Evolutionary conservation across 2,329 filamentous ascomycete species (phyloP), one percentile per base, ranked within the genome.

Genomic region (Sordariomycetes sp.): DNA sequence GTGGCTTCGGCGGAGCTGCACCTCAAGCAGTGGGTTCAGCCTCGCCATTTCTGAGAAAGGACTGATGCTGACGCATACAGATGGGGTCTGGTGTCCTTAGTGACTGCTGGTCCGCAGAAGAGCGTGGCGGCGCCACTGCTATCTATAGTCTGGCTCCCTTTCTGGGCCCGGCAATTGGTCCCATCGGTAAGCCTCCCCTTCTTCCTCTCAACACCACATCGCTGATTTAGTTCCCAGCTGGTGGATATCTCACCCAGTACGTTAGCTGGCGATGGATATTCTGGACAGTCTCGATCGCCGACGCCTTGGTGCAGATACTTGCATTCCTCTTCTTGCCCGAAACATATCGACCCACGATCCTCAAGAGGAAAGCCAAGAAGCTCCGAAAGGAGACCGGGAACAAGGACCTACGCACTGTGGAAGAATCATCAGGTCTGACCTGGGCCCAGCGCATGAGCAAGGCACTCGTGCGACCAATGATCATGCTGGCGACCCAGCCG

Each of bases 401-500:
- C 23, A 33, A 31, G 2, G 33, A 41, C 1, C 33, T 55, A 4
- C 43, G 38, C n/a, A 55, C 54, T 0, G 47, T 51, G 17, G 50
- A 42, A 6, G 53, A 57, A n/a, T 31, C 33, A 1, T 42, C 44
- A 2, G 50, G 53, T 11, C 39, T 38, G 0, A 47, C 50, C 0
- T 53, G 54, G 5, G 8, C 37, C 1, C 45, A 48, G 19, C 39
- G 44, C 0, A 38, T 58, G 1, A 17, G 42, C 0, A 49, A 46
- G 19, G 52, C 61, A 6, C 33, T 72, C 7, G 48, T 63, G 3
- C 56, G 70, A 0, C 69, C 71, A 0, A 53, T 68, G 8, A 59
- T 64, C 17, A 61, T 75, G 46, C 52, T 73, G 3, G 53, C 65
- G 14, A 58, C 63, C 1, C 69, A 70, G 10, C 68, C 69, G 0